Percentiles rank a stretch among this genome's conserved stretches.
Conservation (phyloP, 2,329 filamentous ascomycete genomes). For the Penicillium verrucosum region DNA sequence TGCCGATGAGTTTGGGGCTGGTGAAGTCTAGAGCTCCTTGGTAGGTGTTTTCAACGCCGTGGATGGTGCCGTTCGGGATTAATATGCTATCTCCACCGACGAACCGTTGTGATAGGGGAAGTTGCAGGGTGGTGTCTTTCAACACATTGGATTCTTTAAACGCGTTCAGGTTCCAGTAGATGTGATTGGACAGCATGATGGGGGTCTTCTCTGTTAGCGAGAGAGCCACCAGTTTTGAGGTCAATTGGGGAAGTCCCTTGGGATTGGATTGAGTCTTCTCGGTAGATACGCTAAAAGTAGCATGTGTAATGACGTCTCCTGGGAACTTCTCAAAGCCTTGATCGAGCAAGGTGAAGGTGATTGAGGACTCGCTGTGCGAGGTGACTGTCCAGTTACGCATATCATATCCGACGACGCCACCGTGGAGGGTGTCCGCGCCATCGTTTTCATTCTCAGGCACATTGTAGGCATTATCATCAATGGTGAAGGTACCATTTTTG, state of each 20-base stretch:
- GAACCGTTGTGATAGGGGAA: slow-evolving; percentile 47
- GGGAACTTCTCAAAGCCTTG: slow-evolving; percentile 45
- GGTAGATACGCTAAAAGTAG: slow-evolving; percentile 44
- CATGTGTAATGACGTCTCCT: slow-evolving; percentile 47
- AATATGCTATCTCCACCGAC: slow-evolving; percentile 58
- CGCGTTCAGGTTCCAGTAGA: slow-evolving; percentile 52
- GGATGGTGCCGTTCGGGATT: slow-evolving; percentile 73
- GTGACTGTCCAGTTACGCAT: slow-evolving; percentile 50
- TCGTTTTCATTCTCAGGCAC: slow-evolving; percentile 52
- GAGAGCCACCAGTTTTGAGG: slow-evolving; percentile 44
- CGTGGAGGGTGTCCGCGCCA: slow-evolving; percentile 53
- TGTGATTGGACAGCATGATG: slow-evolving; percentile 51
- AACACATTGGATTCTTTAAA: slow-evolving; percentile 45
- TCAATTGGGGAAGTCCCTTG: slow-evolving; percentile 43
- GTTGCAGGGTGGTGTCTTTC: slow-evolving; percentile 44
- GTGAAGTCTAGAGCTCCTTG: slow-evolving; percentile 60
- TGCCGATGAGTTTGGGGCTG: slow-evolving; percentile 72
- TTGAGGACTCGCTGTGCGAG: slow-evolving; percentile 38
- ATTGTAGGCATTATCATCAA: slow-evolving; percentile 48
- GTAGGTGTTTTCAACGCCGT: slow-evolving; percentile 69
- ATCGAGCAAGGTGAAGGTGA: slow-evolving; percentile 49
- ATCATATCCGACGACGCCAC: slow-evolving; percentile 48
- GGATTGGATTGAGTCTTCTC: slow-evolving; percentile 37
- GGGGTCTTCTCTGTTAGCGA: slow-evolving; percentile 47
- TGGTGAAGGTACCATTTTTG: slow-evolving; percentile 55